phyloP scores from a whole-genome alignment of 331 rosid species.

The Quercus phellos region DNA sequence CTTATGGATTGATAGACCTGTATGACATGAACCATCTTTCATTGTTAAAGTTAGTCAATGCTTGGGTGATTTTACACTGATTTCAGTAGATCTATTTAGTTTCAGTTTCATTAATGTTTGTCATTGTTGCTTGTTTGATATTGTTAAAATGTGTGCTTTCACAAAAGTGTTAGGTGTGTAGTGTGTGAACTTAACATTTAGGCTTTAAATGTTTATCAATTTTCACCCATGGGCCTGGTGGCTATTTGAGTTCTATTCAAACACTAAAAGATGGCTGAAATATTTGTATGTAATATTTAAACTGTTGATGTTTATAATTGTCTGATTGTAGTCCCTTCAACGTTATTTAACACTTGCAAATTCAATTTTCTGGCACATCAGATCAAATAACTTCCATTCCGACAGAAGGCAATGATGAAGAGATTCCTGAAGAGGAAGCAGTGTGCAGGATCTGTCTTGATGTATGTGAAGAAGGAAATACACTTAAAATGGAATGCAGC shows the following conservation, averaged over 20 bases:
- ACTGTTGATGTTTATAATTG: neutral
- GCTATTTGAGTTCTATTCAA: neutral
- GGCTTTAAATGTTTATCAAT: neutral
- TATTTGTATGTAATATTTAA: neutral
- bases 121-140: neutral
- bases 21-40: slow-evolving; percentile 10
- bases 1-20: neutral
- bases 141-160: neutral
- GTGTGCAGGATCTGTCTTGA: slow-evolving; percentile 93
- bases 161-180: neutral
- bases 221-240: neutral
- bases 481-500: slow-evolving; percentile 95
- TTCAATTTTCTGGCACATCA: slow-evolving; percentile 31
- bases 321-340: neutral
- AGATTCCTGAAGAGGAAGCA: slow-evolving; percentile 98
- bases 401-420: slow-evolving; percentile 66
- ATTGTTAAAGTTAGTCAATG: slow-evolving; percentile 1
- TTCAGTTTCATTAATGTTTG: neutral
- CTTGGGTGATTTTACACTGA: neutral
- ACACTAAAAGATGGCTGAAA: neutral
- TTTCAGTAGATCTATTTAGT: neutral
- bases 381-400: slow-evolving; percentile 75
- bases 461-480: slow-evolving; percentile 75
- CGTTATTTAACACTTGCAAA: neutral
- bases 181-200: neutral